Evolutionary conservation across 2,329 filamentous ascomycete species (phyloP), one percentile per base, ranked within the genome.

Genomic region (Diaporthe humulicola): DNA sequence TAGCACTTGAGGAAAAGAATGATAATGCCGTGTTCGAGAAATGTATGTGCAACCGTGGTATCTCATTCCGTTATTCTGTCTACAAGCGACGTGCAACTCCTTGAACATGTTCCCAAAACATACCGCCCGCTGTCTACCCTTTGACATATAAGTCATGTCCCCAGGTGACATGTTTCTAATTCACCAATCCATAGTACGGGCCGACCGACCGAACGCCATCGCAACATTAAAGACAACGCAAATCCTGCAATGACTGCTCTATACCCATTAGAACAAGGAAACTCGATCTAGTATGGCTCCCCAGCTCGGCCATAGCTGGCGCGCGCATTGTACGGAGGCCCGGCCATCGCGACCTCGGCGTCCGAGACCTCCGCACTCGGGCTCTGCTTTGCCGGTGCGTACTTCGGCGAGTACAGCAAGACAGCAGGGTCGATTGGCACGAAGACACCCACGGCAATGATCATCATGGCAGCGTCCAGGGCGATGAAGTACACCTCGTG

Each of bases 401-500:
- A 57, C 7, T 22, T 56, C 2, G 19, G 33, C 17, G 42, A 56
- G 19, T 30, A 40, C 40, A 75, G 36, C 58, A 77, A 17, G 15
- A 76, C 56, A 3, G 75, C 77, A 28, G 87, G 87, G 67, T 88
- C 86, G 22, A 87, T 75, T 15, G 86, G 54, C 61, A 87, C 84
- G 74, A 88, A 87, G 14, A 87, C 78, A 0, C 50, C 79, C n/a
- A 88, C 86, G 7, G 86, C 84, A 70, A 85, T 72, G 15, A 86
- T 81, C 85, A 89, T 89, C 79, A 87, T 84, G 3, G 83, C 82
- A 2, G 85, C 87, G 76, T 89, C 88, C 3, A 89, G 81, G 7
- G 82, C 86, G 74, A 88, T 84, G 74, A 89, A 89, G 74, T 85
- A 89, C 14, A 79, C 78, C 78, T 89, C 84, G 7, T 86, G 85